Evolutionary conservation across 441 rosid genomes (phyloP).

Genomic region (Sinapis alba): DNA sequence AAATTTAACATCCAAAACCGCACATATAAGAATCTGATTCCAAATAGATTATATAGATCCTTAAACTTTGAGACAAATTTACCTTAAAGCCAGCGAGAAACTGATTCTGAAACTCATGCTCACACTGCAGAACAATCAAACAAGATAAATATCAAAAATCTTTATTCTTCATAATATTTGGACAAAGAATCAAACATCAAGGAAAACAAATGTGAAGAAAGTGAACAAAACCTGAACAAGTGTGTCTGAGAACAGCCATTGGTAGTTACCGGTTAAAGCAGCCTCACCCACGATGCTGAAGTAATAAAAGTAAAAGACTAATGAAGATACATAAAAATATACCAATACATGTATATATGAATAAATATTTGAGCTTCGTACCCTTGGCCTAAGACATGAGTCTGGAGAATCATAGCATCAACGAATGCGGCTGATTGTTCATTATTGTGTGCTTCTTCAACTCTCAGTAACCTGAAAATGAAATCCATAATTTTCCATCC

Average conservation of each 20-base stretch:
- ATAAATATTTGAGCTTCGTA: constrained; percentile 49
- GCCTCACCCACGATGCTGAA: constrained; percentile 70
- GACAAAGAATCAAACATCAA: neutral
- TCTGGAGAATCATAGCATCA: constrained; percentile 58
- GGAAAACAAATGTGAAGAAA: neutral
- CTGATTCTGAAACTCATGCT: constrained; percentile 36
- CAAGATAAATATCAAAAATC: neutral
- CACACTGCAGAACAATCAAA: constrained; percentile 27
- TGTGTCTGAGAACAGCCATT: constrained; percentile 70
- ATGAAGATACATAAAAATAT: constrained; percentile 9
- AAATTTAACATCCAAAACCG: constrained; percentile 23
- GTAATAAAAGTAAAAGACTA: constrained; percentile 22
- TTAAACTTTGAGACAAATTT: neutral
- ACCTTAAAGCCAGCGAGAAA: constrained; percentile 38
- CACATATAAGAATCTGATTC: constrained; percentile 10
- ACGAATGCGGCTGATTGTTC: constrained; percentile 54
- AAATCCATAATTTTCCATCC: constrained; percentile 27
- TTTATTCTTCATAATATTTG: neutral
- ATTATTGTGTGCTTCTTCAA: constrained; percentile 72
- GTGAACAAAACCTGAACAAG: constrained; percentile 50
- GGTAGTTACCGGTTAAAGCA: constrained; percentile 67
- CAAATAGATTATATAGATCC: neutral
- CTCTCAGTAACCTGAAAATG: constrained; percentile 63
- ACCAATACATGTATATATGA: neutral
- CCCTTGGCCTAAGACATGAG: constrained; percentile 86